Percentiles rank a stretch among this genome's conserved stretches.
Evolutionary conservation across 345 rosid species (phyloP).

Genomic region (Eucalyptus guilfoylei): DNA sequence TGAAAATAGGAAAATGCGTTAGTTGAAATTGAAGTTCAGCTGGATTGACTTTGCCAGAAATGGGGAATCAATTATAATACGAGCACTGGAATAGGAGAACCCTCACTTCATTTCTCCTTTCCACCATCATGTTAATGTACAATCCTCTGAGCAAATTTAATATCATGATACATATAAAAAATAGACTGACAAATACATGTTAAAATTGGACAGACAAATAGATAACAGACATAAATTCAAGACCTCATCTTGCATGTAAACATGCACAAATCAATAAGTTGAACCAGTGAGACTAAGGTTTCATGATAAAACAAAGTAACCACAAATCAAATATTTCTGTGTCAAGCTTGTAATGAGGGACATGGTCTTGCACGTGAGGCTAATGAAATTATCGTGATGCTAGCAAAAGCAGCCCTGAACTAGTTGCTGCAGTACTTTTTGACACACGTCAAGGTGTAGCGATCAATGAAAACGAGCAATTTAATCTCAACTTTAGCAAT

Average conservation of each 20-base stretch:
- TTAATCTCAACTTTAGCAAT: neutral
- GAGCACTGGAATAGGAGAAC: neutral
- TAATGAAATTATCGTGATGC: neutral
- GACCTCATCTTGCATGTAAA: neutral
- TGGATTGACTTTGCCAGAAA: neutral
- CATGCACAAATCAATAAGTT: neutral
- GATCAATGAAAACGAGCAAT: neutral
- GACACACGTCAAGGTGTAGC: neutral
- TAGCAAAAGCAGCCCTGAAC: neutral
- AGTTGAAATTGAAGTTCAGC: neutral
- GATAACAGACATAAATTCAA: neutral
- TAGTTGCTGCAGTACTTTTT: neutral
- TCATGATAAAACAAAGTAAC: neutral
- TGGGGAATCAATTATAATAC: neutral
- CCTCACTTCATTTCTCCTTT: neutral
- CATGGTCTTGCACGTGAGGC: neutral
- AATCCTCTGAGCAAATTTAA: neutral
- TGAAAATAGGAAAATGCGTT: conserved; percentile 11
- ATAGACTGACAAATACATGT: neutral
- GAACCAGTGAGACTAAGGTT: neutral
- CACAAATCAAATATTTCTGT: neutral
- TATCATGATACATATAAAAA: neutral
- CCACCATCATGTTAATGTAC: neutral
- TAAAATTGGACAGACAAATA: neutral
- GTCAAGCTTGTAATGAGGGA: neutral